Conservation (phyloP, 768 basidiomycete genomes). For the Kwoniella heveanensis region DNA sequence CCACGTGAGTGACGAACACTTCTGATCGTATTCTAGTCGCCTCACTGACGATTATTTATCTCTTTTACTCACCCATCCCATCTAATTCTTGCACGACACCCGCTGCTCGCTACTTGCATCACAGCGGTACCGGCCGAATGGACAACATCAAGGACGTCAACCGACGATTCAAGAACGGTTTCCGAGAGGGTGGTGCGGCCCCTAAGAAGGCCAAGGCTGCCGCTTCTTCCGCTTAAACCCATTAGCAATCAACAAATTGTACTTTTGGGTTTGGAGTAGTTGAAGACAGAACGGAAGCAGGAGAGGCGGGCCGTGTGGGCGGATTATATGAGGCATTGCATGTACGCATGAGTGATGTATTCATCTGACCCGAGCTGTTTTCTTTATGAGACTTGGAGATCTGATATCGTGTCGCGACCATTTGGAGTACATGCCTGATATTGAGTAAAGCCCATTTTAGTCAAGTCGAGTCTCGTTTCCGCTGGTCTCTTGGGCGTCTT, state of each 20-base stretch:
- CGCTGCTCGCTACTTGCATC: no score
- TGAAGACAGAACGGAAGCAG: not conserved
- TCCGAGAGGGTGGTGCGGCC: conserved; percentile 91
- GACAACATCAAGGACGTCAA: conserved; percentile 86
- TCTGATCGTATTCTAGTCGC: not conserved
- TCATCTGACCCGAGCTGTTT: conserved; percentile 9
- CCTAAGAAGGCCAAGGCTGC: conserved; percentile 73
- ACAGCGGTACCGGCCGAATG: conserved; percentile 87
- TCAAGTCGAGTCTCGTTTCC: no score
- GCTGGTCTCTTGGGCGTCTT: no score
- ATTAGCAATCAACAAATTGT: conserved; percentile 2
- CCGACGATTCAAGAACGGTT: conserved; percentile 98
- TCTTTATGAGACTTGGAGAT: no score
- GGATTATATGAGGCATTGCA: conserved; percentile 1
- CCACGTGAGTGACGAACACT: conserved; percentile 61
- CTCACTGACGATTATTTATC: no score
- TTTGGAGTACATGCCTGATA: no score
- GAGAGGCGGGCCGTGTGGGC: not conserved
- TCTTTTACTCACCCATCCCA: no score
- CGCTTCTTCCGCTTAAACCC: conserved; percentile 49
- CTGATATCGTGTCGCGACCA: no score
- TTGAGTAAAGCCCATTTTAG: no score
- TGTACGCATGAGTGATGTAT: conserved; percentile 15
- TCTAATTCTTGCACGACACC: no score
- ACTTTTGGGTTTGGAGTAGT: conserved; percentile 1